Evolutionary conservation across 371 early-diverging fungal species (phyloP).

Genomic region (Rhizopus arrhizus): DNA sequence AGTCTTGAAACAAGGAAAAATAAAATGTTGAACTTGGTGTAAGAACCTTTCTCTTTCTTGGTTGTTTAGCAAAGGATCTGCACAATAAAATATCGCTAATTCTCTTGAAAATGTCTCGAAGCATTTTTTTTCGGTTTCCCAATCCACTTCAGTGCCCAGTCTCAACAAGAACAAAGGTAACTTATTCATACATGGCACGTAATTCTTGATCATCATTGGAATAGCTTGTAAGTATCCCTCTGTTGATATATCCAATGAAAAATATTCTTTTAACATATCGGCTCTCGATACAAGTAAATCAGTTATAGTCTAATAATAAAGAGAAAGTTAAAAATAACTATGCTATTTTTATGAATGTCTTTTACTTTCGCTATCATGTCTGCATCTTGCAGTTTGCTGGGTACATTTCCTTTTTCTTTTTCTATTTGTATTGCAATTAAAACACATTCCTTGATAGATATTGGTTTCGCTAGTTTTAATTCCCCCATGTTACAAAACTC

Average conservation of each 20-base stretch:
- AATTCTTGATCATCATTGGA: conserved; percentile 79
- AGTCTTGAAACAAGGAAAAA: conserved; percentile 78
- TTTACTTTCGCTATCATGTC: conserved; percentile 62
- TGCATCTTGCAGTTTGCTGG: conserved; percentile 49
- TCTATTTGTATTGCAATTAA: conserved; percentile 65
- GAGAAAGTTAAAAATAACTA: no score
- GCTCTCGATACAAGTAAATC: conserved; percentile 56
- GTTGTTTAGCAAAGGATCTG: conserved; percentile 63
- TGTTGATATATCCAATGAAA: conserved; percentile 68
- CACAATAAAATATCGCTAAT: conserved; percentile 77
- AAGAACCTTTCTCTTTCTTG: conserved; percentile 47
- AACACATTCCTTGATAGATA: conserved; percentile 68
- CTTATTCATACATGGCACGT: conserved; percentile 80
- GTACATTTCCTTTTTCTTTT: conserved; percentile 46
- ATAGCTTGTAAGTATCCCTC: conserved; percentile 66
- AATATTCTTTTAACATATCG: conserved; percentile 89
- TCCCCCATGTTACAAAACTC: conserved; percentile 88
- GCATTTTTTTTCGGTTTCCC: conserved; percentile 80
- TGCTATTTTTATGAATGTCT: background rate
- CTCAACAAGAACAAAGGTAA: conserved; percentile 82
- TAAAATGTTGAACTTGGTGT: conserved; percentile 69
- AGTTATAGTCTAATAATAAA: conserved; percentile 50
- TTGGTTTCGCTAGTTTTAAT: conserved; percentile 63
- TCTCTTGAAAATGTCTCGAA: conserved; percentile 73
- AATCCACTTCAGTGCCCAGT: conserved; percentile 81